These are phyloP conservation scores for Cystobasidiopsis lactophilus DNA, from an alignment of 768 basidiomycete genomes.

Conservation along the genomic window DNA sequence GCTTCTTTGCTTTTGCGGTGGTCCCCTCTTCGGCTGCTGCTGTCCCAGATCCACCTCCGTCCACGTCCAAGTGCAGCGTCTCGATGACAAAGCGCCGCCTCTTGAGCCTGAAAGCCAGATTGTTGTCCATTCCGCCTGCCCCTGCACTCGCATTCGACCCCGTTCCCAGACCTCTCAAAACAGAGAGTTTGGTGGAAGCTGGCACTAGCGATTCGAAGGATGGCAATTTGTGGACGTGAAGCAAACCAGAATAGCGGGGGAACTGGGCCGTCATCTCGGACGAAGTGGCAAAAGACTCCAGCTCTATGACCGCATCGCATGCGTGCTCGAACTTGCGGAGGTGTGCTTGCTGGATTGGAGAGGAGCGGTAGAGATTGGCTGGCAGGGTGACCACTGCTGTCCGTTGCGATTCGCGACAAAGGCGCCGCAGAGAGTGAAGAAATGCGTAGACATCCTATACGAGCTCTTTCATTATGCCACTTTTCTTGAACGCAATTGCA, in stretches of 20 bases:
- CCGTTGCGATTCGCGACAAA: constrained; percentile 5
- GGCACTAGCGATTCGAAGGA: constrained; percentile 48
- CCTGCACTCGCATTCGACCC: constrained; percentile 30
- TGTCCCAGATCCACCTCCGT: background rate
- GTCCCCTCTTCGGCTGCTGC: background rate
- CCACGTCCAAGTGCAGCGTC: constrained; percentile 45
- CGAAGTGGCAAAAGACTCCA: constrained; percentile 28
- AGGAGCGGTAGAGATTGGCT: constrained; percentile 1
- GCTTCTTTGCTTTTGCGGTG: background rate
- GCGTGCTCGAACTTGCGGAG: constrained; percentile 11
- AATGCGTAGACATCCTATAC: constrained; percentile 39
- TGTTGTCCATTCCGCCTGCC: constrained; percentile 66
- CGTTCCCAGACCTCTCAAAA: constrained; percentile 49
- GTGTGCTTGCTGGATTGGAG: background rate
- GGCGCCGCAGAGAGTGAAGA: constrained; percentile 40
- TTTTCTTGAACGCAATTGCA: too few relatives aligned
- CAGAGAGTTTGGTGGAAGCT: constrained; percentile 60
- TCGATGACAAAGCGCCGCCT: constrained; percentile 71
- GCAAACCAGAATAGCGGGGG: constrained; percentile 64
- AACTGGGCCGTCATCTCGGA: constrained; percentile 52
- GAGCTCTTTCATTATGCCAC: background rate
- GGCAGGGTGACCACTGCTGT: constrained; percentile 14
- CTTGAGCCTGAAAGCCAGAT: constrained; percentile 80
- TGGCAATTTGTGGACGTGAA: constrained; percentile 56
- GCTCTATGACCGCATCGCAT: constrained; percentile 12